These are phyloP conservation scores for Umbelopsis sp. DNA, from an alignment of 192 early-diverging fungal species.

Conservation along the genomic window DNA sequence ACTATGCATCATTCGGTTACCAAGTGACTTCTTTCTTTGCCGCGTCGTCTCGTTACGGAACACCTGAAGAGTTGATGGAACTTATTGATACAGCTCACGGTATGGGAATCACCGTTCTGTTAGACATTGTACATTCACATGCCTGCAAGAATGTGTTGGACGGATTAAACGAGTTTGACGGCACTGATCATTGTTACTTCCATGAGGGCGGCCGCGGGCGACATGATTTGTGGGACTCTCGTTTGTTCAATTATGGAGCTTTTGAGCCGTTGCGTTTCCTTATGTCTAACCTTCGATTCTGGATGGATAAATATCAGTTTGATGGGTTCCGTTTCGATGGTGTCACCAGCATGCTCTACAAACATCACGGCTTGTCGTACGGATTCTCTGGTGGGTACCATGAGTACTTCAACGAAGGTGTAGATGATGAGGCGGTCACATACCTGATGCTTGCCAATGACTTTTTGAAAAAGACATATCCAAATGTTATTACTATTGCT, in stretches of 20 bases:
- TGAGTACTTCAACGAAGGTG: conserved; percentile 90
- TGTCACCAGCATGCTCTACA: conserved; percentile 96
- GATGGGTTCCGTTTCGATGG: conserved; percentile 99
- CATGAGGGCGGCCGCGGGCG: conserved; percentile 83
- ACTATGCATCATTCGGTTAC: conserved; percentile 98
- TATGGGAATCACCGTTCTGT: conserved; percentile 81
- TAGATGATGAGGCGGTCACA: conserved; percentile 85
- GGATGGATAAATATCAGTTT: conserved; percentile 86
- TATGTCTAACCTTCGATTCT: conserved; percentile 93
- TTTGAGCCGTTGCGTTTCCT: conserved; percentile 93
- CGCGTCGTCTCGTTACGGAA: conserved; percentile 87
- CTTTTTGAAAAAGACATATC: conserved; percentile 80
- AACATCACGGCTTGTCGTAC: conserved; percentile 92
- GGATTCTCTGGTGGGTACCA: conserved; percentile 93
- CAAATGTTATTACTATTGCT: conserved; percentile 85
- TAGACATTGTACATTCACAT: conserved; percentile 98
- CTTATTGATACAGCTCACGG: conserved; percentile 92
- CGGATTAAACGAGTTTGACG: conserved; percentile 95
- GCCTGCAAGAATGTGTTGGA: conserved; percentile 94
- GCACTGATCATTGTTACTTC: conserved; percentile 96
- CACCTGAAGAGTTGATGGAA: conserved; percentile 91
- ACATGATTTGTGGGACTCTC: conserved; percentile 92
- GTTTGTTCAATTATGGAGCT: conserved; percentile 94
- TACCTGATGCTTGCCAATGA: conserved; percentile 94
- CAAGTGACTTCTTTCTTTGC: conserved; percentile 98